phyloP scores from a whole-genome alignment of 306 rosid species.

The Hippophae gyantsensis region DNA sequence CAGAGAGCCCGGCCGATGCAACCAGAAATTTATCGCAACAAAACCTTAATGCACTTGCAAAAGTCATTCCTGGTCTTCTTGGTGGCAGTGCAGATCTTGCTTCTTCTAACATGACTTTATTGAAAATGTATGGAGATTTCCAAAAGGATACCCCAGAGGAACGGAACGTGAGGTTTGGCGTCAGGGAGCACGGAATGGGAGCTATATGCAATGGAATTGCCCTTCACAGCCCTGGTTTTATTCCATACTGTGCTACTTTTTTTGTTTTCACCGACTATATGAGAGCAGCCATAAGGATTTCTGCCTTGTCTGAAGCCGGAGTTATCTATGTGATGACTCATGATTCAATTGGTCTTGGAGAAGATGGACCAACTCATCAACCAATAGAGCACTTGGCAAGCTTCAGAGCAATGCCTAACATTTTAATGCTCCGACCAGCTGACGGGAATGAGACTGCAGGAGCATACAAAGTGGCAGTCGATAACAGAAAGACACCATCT shows the following conservation, averaged over 20 bases:
- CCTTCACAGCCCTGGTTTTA: slow-evolving; percentile 85
- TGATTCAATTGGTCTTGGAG: slow-evolving; percentile 97
- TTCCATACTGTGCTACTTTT: slow-evolving; percentile 97
- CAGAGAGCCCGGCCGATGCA: slow-evolving; percentile 89
- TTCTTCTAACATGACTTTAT: slow-evolving; percentile 94
- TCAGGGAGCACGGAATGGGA: slow-evolving; percentile 97
- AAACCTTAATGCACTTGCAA: slow-evolving; percentile 85
- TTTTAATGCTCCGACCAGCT: slow-evolving; percentile 95
- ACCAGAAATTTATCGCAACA: slow-evolving; percentile 83
- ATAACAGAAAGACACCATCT: slow-evolving; percentile 79
- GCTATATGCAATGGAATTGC: slow-evolving; percentile 90
- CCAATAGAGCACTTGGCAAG: slow-evolving; percentile 96
- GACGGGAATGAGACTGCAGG: slow-evolving; percentile 99
- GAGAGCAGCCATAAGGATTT: slow-evolving; percentile 93
- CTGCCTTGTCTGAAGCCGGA: slow-evolving; percentile 65
- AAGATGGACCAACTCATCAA: slow-evolving; percentile 99
- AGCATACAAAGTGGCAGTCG: slow-evolving; percentile 77
- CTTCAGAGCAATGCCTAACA: slow-evolving; percentile 96
- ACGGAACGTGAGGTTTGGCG: slow-evolving; percentile 91
- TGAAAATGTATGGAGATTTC: slow-evolving; percentile 78
- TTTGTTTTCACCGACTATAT: slow-evolving; percentile 98
- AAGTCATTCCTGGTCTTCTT: slow-evolving; percentile 83
- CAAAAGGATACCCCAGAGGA: slow-evolving; percentile 83
- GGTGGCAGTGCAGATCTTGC: slow-evolving; percentile 99
- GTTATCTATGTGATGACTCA: slow-evolving; percentile 96